phyloP scores from a whole-genome alignment of 805 yeast species.

The Maudiozyma serrabonitensis region DNA sequence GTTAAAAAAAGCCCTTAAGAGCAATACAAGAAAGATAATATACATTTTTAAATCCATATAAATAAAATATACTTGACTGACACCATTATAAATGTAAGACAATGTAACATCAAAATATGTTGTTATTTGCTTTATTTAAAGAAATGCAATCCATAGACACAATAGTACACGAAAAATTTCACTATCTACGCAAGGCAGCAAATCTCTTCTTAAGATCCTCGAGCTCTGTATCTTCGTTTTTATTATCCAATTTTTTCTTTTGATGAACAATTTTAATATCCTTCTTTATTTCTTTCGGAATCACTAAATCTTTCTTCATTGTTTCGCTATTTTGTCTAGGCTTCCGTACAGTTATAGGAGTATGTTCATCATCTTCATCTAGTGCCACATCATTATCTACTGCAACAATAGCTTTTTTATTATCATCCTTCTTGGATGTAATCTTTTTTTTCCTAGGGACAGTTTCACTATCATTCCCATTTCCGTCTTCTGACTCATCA shows the following conservation, averaged over 20 bases:
- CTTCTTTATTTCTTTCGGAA: slow-evolving; percentile 34
- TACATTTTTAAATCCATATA: too few species aligned
- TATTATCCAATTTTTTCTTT: slow-evolving; percentile 15
- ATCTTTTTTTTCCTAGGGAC: not conserved
- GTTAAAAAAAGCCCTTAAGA: too few species aligned
- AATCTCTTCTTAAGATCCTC: slow-evolving; percentile 63
- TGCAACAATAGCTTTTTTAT: slow-evolving; percentile 30
- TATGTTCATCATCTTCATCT: slow-evolving; percentile 18
- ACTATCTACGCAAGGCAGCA: slow-evolving; percentile 56
- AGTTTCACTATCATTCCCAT: not conserved
- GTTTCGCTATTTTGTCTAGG: slow-evolving; percentile 36
- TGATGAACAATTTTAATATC: slow-evolving; percentile 26
- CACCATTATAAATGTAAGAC: too few species aligned
- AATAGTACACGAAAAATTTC: not conserved
- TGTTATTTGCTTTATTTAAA: too few species aligned
- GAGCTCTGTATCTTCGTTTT: slow-evolving; percentile 36
- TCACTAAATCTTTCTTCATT: slow-evolving; percentile 29
- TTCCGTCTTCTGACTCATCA: not conserved
- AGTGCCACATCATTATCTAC: slow-evolving; percentile 30
- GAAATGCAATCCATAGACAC: too few species aligned
- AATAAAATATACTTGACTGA: too few species aligned
- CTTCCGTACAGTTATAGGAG: slow-evolving; percentile 36
- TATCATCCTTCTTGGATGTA: slow-evolving; percentile 8
- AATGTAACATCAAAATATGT: too few species aligned
- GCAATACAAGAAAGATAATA: too few species aligned